phyloP scores from a whole-genome alignment of 2,329 filamentous ascomycete genomes.

The Aspergillus novofumigatus region DNA sequence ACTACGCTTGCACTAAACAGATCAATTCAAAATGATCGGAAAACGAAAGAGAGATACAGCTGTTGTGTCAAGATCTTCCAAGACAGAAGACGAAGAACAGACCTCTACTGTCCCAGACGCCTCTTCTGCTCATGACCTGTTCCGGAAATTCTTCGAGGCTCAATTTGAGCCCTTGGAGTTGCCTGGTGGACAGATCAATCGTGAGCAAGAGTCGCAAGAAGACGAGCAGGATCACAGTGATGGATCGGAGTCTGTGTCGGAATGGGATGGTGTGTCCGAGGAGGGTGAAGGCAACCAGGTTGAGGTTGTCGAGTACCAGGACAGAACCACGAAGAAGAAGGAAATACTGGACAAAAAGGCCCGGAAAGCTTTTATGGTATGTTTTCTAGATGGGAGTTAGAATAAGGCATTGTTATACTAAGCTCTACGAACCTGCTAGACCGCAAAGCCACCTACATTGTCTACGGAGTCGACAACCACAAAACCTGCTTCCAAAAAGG shows the following conservation, averaged over 20 bases:
- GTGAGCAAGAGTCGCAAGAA: conserved; percentile 17
- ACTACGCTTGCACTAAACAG: conserved; percentile 9
- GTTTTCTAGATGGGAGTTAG: conserved; percentile 1
- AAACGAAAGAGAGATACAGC: conserved; percentile 48
- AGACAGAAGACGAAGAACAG: conserved; percentile 19
- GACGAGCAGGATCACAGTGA: conserved; percentile 20
- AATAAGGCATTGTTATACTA: not conserved
- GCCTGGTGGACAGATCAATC: conserved; percentile 8
- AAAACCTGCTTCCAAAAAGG: conserved; percentile 12
- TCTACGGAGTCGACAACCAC: conserved; percentile 15
- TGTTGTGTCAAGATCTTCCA: conserved; percentile 23
- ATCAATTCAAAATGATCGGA: conserved; percentile 33
- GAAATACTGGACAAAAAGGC: conserved; percentile 61
- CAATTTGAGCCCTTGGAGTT: conserved; percentile 70
- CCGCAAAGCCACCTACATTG: conserved; percentile 47
- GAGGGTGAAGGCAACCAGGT: conserved; percentile 43
- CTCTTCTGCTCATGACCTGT: conserved; percentile 66
- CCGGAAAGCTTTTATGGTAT: conserved; percentile 74
- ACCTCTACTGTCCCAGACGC: conserved; percentile 33
- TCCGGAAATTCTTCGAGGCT: conserved; percentile 81
- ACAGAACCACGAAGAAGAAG: conserved; percentile 39
- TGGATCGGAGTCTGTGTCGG: conserved; percentile 39
- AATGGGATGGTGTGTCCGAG: conserved; percentile 63
- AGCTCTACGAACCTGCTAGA: conserved; percentile 20
- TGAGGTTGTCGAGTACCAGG: conserved; percentile 61